Conservation (phyloP, 495 filamentous ascomycete genomes). For the Paragyromitra xinjiangensis region DNA sequence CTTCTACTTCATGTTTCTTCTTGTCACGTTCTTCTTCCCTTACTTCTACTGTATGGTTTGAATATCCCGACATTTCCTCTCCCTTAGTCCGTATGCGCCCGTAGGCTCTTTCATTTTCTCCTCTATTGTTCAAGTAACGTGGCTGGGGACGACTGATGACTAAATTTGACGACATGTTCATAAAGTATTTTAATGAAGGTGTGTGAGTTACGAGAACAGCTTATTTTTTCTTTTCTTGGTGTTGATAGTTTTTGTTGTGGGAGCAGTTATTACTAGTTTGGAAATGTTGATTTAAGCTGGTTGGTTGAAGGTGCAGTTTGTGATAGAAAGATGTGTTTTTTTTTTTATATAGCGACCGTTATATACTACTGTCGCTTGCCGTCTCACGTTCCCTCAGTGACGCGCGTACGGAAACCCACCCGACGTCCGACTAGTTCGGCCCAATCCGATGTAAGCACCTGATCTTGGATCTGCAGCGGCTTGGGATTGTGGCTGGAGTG, state of each 20-base stretch:
- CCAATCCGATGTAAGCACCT: neutral
- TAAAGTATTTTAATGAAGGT: constrained; percentile 38
- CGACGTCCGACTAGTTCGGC: neutral
- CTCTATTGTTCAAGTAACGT: constrained; percentile 24
- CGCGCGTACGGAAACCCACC: constrained; percentile 1
- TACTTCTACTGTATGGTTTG: constrained; percentile 22
- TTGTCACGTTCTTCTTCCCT: constrained; percentile 3
- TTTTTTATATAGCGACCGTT: constrained; percentile 35
- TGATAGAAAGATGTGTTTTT: neutral
- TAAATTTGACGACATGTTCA: constrained; percentile 33
- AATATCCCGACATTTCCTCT: constrained; percentile 22
- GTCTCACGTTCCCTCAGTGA: neutral
- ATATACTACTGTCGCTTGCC: constrained; percentile 29
- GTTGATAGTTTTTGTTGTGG: constrained; percentile 5
- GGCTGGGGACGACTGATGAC: constrained; percentile 36
- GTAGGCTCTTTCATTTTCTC: constrained; percentile 5
- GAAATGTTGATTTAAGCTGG: neutral
- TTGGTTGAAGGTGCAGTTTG: neutral
- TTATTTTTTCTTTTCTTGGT: neutral
- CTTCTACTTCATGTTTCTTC: constrained; percentile 6
- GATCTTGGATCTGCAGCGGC: neutral
- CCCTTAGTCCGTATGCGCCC: neutral
- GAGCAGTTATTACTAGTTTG: constrained; percentile 15
- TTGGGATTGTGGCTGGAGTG: constrained; percentile 4
- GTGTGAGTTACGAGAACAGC: constrained; percentile 12